These are phyloP conservation scores for Trichoderma pleuroti DNA, from an alignment of 2,329 filamentous ascomycete genomes.

Conservation along the genomic window DNA sequence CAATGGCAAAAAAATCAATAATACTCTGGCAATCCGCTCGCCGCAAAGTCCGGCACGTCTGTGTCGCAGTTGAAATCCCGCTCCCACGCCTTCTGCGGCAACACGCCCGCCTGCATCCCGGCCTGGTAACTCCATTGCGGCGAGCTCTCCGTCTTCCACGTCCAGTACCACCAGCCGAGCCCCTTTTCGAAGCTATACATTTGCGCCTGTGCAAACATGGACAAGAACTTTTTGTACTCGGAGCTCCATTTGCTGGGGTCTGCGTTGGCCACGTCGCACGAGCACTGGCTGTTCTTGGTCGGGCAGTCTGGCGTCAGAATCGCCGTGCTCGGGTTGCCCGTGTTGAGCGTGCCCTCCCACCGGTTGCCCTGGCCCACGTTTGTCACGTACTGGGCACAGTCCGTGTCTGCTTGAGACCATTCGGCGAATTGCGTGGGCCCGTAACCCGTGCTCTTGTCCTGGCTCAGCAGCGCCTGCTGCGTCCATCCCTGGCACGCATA, in stretches of 20 bases:
- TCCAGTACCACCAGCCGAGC: slow-evolving; percentile 99
- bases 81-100: slow-evolving; percentile 72
- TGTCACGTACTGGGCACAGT: slow-evolving; percentile 83
- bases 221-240: slow-evolving; percentile 79
- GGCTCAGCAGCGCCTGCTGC: slow-evolving; percentile 67
- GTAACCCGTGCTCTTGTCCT: slow-evolving; percentile 74
- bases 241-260: slow-evolving; percentile 63
- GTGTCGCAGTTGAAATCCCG: slow-evolving; percentile 65
- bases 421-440: slow-evolving; percentile 93
- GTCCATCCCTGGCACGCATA: slow-evolving; percentile 90
- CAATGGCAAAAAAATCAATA: background rate
- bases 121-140: slow-evolving; percentile 90
- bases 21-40: slow-evolving; percentile 44
- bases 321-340: slow-evolving; percentile 57
- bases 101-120: slow-evolving; percentile 70
- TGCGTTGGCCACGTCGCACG: slow-evolving; percentile 73
- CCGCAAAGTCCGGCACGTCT: slow-evolving; percentile 52
- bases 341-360: slow-evolving; percentile 84
- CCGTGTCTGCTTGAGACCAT: slow-evolving; percentile 96
- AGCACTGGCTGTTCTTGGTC: slow-evolving; percentile 60
- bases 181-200: slow-evolving; percentile 92
- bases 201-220: slow-evolving; percentile 90
- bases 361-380: slow-evolving; percentile 84
- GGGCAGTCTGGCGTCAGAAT: slow-evolving; percentile 75
- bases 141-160: slow-evolving; percentile 84